Base-by-base conservation (phyloP, 1,139 yeast genomes). In the Kurtzmaniella quercitrusa region DNA sequence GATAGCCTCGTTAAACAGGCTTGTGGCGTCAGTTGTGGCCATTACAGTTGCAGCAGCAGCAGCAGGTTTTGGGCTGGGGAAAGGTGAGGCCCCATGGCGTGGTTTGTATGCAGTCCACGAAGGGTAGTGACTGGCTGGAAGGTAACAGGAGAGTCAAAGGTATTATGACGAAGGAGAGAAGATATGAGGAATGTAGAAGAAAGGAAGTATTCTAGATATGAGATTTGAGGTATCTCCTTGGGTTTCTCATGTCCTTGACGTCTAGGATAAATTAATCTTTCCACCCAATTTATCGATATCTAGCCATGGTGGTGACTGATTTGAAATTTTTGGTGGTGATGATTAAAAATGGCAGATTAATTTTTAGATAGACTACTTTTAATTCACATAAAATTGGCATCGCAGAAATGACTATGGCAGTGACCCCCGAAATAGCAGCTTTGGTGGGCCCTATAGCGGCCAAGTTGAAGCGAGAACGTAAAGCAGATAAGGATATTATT, bases 401-500 rank as follows among this genome's bases (percentile, higher is more conserved):
- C 31, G 31, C 31, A 27, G 14, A 27, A 23, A 31, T 31, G 36
- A 31, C 36, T 31, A 34, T 16, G 23, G 19, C 19, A 5, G 27
- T 68, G 21, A 61, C 62, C 11, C 63, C 68, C 4, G 77, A 72
- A 44, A 60, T 72, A n/a, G 50, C 52, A 48, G 59, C 67, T 4
- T 57, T 71, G 38, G 59, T 71, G 38, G 72, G 68, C 42, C 75
- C 75, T 8, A 62, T 71, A 14, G 72, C 69, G 36, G 58, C 60
- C 16, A 52, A 75, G 53, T 73, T 86, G 52, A 85, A 85, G 60
- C 80, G 95, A 48, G 81, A 89, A 45, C 91, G 86, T 57, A 70
- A 86, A 40, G 64, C 72, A 6, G 93, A 89, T 1, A 86, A 95
- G 27, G 82, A 83, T 55, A 75, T 73, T 25, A 87, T 89, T 41